Base-by-base conservation (phyloP, 2,329 filamentous ascomycete species). In the Alternaria novae-zelandiae region DNA sequence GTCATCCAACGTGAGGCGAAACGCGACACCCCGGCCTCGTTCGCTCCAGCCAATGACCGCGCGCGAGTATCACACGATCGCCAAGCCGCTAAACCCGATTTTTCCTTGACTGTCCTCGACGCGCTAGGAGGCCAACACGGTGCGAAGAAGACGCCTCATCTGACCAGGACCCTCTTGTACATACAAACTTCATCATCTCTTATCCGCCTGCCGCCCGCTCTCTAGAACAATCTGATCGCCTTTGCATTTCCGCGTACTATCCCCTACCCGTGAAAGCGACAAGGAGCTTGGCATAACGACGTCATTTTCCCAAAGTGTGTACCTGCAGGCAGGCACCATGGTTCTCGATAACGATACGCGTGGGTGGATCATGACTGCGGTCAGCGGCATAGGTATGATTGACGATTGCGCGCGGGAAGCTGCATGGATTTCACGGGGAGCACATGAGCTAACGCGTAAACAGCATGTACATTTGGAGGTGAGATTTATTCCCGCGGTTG, bases 301-400 rank as follows among this genome's bases (percentile, higher is more conserved):
- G 70, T 71, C 73, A 73, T 69, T 36, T 36, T 36, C 43, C 47
- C 64, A 67, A 67, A 49, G 15, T 46, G 15, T 46, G 28, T 46
- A 54, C 59, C 54, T 58, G 59, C 59, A 58, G 61, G 55, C 54
- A 59, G 64, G 49, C 45, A 41, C 36, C 15, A 75, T 77, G 75
- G 70, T 67, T 62, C 70, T 80, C 59, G 76, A 78, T 63, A 80
- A 80, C 83, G 95, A 98, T 83, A 90, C 90, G 67, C 89, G 94
- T 68, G 95, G 96, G 74, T 98, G 95, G 95, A 90, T 98, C 72
- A 93, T 98, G 91, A 86, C 88, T 67, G 90, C 86, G 74, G 85
- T 94, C 69, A 93, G 94, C 80, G 97, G 94, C 76, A 89, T 94
- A 76, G 88, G 89, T 90, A 80, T 56, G 80, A 70, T 43, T 47